These are phyloP conservation scores for Pseudopithomyces maydicus DNA, from an alignment of 2,329 filamentous ascomycete species.

Conservation along the genomic window DNA sequence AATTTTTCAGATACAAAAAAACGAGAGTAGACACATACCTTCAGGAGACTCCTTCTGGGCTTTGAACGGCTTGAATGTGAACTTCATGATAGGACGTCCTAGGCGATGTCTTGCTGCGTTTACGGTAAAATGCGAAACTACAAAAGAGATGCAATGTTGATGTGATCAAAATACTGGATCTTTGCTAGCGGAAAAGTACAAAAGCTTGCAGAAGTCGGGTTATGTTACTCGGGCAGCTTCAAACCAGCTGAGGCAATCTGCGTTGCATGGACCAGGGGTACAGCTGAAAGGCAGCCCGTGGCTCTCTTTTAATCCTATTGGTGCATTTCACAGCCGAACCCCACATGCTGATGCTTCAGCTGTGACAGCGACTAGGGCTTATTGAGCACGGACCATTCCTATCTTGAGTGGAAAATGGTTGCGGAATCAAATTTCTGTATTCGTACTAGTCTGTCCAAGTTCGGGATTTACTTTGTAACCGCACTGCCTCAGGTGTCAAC, in stretches of 20 bases:
- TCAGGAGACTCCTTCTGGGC: slow-evolving; percentile 1
- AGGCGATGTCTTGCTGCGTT: not conserved
- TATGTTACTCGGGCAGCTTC: not conserved
- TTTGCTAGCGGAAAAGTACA: not conserved
- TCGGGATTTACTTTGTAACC: too few species aligned
- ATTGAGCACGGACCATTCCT: not conserved
- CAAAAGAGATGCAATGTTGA: not conserved
- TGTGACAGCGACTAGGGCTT: not conserved
- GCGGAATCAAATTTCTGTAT: slow-evolving; percentile 6
- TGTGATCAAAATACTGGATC: not conserved
- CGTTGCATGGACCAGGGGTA: not conserved
- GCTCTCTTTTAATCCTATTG: not conserved
- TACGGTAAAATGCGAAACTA: not conserved
- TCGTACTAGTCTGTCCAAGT: not conserved
- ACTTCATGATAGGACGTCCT: slow-evolving; percentile 13
- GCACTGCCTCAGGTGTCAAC: not conserved
- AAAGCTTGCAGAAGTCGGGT: not conserved
- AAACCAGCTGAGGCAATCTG: not conserved
- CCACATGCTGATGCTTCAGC: not conserved
- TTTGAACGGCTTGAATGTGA: slow-evolving; percentile 20
- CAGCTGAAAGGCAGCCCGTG: not conserved
- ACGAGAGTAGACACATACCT: slow-evolving; percentile 4
- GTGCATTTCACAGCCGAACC: not conserved
- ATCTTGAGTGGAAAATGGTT: not conserved
- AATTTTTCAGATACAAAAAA: not conserved